These are phyloP conservation scores for Rhizopogon vesiculosus DNA, from an alignment of 768 basidiomycete species.

Conservation along the genomic window DNA sequence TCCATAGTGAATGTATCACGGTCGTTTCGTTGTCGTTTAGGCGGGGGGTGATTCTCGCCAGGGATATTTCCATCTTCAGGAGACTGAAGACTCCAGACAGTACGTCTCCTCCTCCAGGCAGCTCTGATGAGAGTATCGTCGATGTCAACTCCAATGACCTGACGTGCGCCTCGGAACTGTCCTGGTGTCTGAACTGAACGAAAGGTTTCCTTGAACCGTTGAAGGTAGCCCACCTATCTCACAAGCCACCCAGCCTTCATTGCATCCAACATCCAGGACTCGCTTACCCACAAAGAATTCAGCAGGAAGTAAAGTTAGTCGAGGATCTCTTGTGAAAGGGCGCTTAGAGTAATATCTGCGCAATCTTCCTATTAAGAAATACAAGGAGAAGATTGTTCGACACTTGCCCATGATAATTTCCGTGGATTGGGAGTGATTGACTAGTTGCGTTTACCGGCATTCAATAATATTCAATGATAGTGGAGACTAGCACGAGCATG, in stretches of 20 bases:
- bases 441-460: not conserved
- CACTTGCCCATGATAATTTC: conserved; percentile 69
- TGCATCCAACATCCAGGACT: conserved; percentile 84
- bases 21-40: conserved; percentile 10
- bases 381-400: not conserved
- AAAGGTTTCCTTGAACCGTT: not conserved
- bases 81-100: conserved; percentile 66
- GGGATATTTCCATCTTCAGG: not conserved
- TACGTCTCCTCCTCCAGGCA: conserved; percentile 70
- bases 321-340: conserved; percentile 52
- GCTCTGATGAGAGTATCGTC: conserved; percentile 68
- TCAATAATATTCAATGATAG: not conserved
- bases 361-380: not conserved
- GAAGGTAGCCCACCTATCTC: conserved; percentile 60
- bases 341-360: conserved; percentile 76
- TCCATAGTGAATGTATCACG: conserved; percentile 2
- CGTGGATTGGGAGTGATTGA: conserved; percentile 42
- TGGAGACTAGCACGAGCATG: too few species aligned
- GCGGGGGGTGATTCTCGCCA: not conserved
- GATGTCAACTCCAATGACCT: conserved; percentile 82
- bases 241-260: conserved; percentile 81
- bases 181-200: conserved; percentile 35
- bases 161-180: conserved; percentile 55
- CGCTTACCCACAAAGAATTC: conserved; percentile 47
- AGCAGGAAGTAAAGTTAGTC: conserved; percentile 57